Percentiles rank a stretch among this genome's conserved stretches.
Evolutionary conservation across 2,329 filamentous ascomycete species (phyloP).

Genomic region (Amauroascus verrucosus): DNA sequence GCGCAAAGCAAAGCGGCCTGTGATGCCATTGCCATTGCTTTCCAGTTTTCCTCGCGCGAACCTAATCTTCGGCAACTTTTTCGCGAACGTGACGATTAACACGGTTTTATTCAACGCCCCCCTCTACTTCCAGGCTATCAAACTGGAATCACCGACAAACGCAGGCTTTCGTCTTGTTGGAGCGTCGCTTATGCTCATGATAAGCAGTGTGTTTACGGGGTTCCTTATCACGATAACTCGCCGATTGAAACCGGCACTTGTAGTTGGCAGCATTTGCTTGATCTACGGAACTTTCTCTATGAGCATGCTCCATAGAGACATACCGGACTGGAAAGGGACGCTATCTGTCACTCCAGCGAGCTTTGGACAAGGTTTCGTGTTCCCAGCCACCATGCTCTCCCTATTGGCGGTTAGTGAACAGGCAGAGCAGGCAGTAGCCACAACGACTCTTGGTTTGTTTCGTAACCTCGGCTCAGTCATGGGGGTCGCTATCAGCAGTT

Average conservation of each 20-base stretch:
- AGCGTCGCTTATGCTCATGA: slow-evolving; percentile 48
- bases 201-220: slow-evolving; percentile 48
- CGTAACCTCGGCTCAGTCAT: slow-evolving; percentile 61
- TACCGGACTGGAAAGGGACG: slow-evolving; percentile 46
- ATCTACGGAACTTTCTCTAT: slow-evolving; percentile 45
- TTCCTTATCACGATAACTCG: slow-evolving; percentile 52
- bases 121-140: slow-evolving; percentile 66
- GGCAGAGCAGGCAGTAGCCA: slow-evolving; percentile 56
- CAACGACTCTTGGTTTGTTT: slow-evolving; percentile 61
- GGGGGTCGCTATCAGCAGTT: slow-evolving; percentile 60
- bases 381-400: slow-evolving; percentile 54
- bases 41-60: slow-evolving; percentile 39
- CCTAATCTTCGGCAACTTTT: slow-evolving; percentile 45
- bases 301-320: slow-evolving; percentile 41
- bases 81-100: slow-evolving; percentile 41
- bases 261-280: slow-evolving; percentile 41
- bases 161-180: slow-evolving; percentile 63
- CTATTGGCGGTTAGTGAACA: slow-evolving; percentile 52
- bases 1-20: slow-evolving; percentile 37
- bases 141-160: slow-evolving; percentile 56
- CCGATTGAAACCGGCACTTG: slow-evolving; percentile 50
- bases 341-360: slow-evolving; percentile 48
- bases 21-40: slow-evolving; percentile 43
- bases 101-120: slow-evolving; percentile 60
- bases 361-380: slow-evolving; percentile 54